A percentile compares a stretch with the other conserved stretches of the same genome.
These are phyloP conservation scores for Coleophoma cylindrospora DNA, from an alignment of 2,329 filamentous ascomycete genomes.

Conservation along the genomic window DNA sequence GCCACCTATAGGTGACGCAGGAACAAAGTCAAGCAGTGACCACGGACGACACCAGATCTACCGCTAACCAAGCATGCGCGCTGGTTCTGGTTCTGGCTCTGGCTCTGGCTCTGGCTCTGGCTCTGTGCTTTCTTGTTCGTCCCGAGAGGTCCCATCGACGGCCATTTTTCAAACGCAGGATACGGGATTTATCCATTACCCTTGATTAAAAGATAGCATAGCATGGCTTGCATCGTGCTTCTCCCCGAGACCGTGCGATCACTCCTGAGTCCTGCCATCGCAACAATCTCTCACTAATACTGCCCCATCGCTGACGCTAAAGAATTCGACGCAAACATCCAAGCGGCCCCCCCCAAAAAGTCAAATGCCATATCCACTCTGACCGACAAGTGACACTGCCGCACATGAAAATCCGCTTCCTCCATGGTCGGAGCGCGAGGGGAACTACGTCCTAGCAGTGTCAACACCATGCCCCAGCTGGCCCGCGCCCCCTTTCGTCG, in stretches of 20 bases:
- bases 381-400: background rate
- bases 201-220: too few species aligned
- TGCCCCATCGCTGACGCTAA: conserved; percentile 6
- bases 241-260: background rate
- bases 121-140: background rate
- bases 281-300: background rate
- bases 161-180: background rate
- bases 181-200: too few species aligned
- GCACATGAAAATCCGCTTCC: conserved; percentile 3
- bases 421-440: background rate
- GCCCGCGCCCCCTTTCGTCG: conserved; percentile 4
- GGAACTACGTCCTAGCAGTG: conserved; percentile 4
- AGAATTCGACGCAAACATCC: conserved; percentile 9
- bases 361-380: background rate
- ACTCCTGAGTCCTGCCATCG: background rate
- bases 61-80: too few species aligned
- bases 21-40: too few species aligned
- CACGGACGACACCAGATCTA: too few species aligned
- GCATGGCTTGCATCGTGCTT: background rate
- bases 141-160: background rate
- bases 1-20: too few species aligned
- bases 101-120: background rate
- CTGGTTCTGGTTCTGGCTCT: background rate
- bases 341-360: background rate
- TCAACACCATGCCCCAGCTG: background rate